A percentile compares a stretch with the other conserved stretches of the same genome.
Evolutionary conservation across 345 rosid genomes (phyloP).

Genomic region (Brassica incana): DNA sequence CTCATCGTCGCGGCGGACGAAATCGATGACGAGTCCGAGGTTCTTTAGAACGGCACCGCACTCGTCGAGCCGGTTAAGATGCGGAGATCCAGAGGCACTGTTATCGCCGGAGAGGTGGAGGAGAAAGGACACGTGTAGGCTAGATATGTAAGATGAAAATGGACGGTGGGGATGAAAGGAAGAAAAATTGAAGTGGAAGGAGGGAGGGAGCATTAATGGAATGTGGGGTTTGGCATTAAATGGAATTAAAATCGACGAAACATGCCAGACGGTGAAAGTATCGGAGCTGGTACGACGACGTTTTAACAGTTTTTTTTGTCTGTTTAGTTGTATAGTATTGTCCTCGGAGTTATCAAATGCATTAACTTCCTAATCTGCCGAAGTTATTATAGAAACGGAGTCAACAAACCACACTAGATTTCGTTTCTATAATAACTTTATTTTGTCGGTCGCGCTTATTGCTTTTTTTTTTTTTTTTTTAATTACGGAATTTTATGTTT

Average conservation of each 20-base stretch:
- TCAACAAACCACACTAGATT: constrained; percentile 25
- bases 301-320: not conserved
- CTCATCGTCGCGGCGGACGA: constrained; percentile 67
- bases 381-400: constrained; percentile 44
- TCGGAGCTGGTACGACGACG: constrained; percentile 10
- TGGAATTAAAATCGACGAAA: constrained; percentile 53
- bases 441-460: not conserved
- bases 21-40: constrained; percentile 87
- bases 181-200: constrained; percentile 30
- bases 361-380: constrained; percentile 26
- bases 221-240: constrained; percentile 56
- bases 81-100: constrained; percentile 98
- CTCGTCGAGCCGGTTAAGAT: constrained; percentile 84
- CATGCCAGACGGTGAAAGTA: constrained; percentile 18
- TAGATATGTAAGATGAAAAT: constrained; percentile 25
- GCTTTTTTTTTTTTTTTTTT: not conserved
- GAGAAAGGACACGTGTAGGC: constrained; percentile 70
- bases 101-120: constrained; percentile 90
- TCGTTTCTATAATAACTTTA: constrained; percentile 42
- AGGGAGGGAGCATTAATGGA: constrained; percentile 46
- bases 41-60: constrained; percentile 52
- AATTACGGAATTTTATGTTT: not conserved
- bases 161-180: constrained; percentile 33
- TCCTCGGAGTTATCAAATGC: constrained; percentile 29
- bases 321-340: not conserved